phyloP scores from a whole-genome alignment of 1,284 basidiomycete species.

The Cutaneotrichosporon sp. region DNA sequence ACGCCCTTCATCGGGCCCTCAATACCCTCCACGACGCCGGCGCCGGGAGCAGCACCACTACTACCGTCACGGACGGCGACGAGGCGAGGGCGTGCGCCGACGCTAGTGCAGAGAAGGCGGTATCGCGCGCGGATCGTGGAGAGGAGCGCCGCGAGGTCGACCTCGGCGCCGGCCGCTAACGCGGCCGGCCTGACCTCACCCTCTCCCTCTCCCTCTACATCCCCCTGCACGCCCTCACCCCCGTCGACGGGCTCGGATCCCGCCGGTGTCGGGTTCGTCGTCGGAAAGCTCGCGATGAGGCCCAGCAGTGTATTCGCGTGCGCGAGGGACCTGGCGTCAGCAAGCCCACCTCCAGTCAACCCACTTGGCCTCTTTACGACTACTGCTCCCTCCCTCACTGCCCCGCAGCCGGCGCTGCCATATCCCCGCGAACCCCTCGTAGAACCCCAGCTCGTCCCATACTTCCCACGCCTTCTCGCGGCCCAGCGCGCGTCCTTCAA shows the following conservation, averaged over 20 bases:
- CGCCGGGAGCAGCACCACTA: neutral
- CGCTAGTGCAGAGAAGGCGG: constrained; percentile 71
- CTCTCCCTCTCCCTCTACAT: neutral
- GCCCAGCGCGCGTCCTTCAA: constrained; percentile 87
- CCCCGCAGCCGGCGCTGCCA: constrained; percentile 56
- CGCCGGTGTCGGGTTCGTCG: constrained; percentile 55
- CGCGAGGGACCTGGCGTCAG: constrained; percentile 48
- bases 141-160: constrained; percentile 63
- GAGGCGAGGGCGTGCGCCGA: constrained; percentile 64
- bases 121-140: constrained; percentile 83
- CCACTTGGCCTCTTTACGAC: constrained; percentile 30
- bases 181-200: constrained; percentile 1
- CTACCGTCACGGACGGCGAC: constrained; percentile 20
- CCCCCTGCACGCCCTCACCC: neutral
- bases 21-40: constrained; percentile 33
- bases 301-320: constrained; percentile 66
- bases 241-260: too few relatives aligned
- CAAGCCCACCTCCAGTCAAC: constrained; percentile 1
- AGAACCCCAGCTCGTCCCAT: constrained; percentile 94
- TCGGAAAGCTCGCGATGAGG: constrained; percentile 70
- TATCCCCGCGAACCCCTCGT: constrained; percentile 71
- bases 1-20: constrained; percentile 47
- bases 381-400: neutral
- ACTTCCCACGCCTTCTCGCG: constrained; percentile 88
- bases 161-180: constrained; percentile 17